Evolutionary conservation across 2,329 filamentous ascomycete genomes (phyloP).

Genomic region (Claviceps pazoutovae): DNA sequence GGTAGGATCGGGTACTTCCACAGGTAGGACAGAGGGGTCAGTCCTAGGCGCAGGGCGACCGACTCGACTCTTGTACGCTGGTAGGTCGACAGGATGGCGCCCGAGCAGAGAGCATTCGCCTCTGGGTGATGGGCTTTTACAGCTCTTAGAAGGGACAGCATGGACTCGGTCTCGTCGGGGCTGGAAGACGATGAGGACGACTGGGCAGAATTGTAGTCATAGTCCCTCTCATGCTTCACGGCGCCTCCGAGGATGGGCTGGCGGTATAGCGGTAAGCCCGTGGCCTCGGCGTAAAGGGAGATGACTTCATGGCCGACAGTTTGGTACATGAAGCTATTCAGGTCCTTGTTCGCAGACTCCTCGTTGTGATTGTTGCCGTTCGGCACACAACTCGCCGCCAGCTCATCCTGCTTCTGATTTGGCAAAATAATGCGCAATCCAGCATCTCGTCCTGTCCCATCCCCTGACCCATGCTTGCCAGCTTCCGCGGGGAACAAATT

Average conservation of each 20-base stretch:
- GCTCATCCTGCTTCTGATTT: conserved; percentile 5
- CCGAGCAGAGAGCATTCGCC: conserved; percentile 76
- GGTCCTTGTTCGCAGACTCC: conserved; percentile 32
- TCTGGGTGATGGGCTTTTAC: conserved; percentile 59
- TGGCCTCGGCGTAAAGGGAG: conserved; percentile 67
- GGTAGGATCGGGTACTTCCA: conserved; percentile 82
- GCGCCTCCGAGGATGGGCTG: conserved; percentile 60
- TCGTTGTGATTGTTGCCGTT: background rate
- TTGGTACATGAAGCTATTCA: conserved; percentile 99
- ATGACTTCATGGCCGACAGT: conserved; percentile 84
- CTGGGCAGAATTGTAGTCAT: conserved; percentile 24
- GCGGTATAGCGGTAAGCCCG: conserved; percentile 73
- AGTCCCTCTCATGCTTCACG: conserved; percentile 58
- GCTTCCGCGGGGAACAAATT: conserved; percentile 54
- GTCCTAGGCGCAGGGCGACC: conserved; percentile 68
- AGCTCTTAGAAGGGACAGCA: conserved; percentile 58
- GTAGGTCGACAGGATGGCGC: conserved; percentile 89
- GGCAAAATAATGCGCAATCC: conserved; percentile 9
- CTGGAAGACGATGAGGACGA: conserved; percentile 10
- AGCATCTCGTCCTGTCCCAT: background rate
- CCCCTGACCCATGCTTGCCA: background rate
- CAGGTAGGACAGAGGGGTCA: conserved; percentile 71
- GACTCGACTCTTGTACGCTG: conserved; percentile 93
- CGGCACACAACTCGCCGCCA: background rate
- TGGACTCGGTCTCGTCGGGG: conserved; percentile 79